Percentiles rank a stretch among this genome's conserved stretches.
These are phyloP conservation scores for Turnera subulata DNA, from an alignment of 345 rosid genomes.

Conservation along the genomic window DNA sequence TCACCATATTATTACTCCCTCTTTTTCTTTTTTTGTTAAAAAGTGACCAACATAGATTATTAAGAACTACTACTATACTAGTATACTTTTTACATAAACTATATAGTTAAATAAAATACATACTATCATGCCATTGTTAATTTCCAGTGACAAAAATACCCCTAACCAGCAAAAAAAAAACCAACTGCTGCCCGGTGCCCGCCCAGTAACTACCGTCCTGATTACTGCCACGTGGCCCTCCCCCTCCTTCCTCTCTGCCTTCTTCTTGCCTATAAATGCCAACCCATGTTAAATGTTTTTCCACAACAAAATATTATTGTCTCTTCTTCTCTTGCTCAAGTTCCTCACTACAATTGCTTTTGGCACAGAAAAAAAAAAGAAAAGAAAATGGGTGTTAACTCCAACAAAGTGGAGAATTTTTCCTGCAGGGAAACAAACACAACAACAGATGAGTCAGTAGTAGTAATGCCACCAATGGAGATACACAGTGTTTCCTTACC, in stretches of 20 bases:
- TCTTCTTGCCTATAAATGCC: conserved; percentile 27
- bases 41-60: no score
- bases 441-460: conserved; percentile 3
- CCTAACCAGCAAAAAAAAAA: background rate
- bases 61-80: no score
- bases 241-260: background rate
- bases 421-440: conserved; percentile 24
- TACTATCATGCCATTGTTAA: background rate
- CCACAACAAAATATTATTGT: conserved; percentile 11
- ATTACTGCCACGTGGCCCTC: conserved; percentile 3
- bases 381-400: conserved; percentile 32
- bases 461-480: conserved; percentile 32
- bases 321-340: no score
- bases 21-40: no score
- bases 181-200: background rate
- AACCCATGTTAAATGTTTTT: conserved; percentile 1
- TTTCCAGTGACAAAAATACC: background rate
- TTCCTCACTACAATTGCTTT: no score
- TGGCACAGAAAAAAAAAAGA: no score
- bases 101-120: background rate
- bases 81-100: no score
- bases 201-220: conserved; percentile 11
- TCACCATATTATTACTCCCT: no score
- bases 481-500: conserved; percentile 75
- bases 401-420: conserved; percentile 49